These are phyloP conservation scores for Trichoderma sp. DNA, from an alignment of 2,329 filamentous ascomycete species.

Conservation along the genomic window DNA sequence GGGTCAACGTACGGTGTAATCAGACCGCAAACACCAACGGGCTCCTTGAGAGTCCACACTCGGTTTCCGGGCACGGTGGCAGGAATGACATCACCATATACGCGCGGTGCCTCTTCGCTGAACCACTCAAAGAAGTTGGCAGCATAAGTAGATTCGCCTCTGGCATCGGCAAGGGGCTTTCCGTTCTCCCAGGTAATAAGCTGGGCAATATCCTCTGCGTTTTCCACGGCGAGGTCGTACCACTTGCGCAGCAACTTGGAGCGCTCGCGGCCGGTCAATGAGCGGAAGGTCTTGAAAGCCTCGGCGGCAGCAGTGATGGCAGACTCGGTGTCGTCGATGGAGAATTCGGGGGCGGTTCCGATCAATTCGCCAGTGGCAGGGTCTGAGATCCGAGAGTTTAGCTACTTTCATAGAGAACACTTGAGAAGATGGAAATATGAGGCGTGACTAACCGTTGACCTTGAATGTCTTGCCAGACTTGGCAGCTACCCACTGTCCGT, in stretches of 20 bases:
- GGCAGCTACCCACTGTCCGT: conserved; percentile 87
- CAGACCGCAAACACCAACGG: conserved; percentile 42
- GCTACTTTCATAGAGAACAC: not conserved
- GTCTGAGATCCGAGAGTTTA: conserved; percentile 48
- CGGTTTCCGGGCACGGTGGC: conserved; percentile 56
- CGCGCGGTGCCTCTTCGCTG: conserved; percentile 70
- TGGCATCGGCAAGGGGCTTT: conserved; percentile 74
- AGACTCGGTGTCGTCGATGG: conserved; percentile 68
- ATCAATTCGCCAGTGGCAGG: conserved; percentile 80
- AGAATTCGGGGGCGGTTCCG: conserved; percentile 82
- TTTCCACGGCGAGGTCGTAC: conserved; percentile 77
- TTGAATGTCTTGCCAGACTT: conserved; percentile 89
- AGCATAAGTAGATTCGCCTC: conserved; percentile 69
- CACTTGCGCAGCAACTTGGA: conserved; percentile 72
- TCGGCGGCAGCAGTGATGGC: conserved; percentile 81
- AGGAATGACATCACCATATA: conserved; percentile 73
- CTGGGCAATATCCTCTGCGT: conserved; percentile 74
- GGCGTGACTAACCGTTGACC: conserved; percentile 59
- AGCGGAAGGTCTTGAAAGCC: conserved; percentile 70
- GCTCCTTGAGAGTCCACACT: conserved; percentile 20
- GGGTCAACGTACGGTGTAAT: conserved; percentile 66
- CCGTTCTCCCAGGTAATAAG: conserved; percentile 90
- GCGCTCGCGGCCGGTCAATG: conserved; percentile 70
- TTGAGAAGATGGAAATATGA: too few relatives aligned
- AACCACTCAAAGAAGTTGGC: conserved; percentile 80